A percentile compares a stretch with the other conserved stretches of the same genome.
Conservation (phyloP, 805 yeast species). For the Kodamaea nitidulidarum region DNA sequence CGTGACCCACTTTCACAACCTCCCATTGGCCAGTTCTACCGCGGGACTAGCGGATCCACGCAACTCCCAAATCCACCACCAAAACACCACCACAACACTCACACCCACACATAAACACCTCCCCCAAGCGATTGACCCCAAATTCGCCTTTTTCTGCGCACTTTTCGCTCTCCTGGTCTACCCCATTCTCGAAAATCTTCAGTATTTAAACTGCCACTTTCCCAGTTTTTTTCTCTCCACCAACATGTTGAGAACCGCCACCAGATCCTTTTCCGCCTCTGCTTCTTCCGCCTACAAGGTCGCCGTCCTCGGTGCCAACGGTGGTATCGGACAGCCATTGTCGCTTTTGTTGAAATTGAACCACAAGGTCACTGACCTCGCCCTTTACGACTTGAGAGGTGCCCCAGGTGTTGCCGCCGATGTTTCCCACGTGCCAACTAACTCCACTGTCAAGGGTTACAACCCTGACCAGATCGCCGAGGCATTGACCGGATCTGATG, state of each 20-base stretch:
- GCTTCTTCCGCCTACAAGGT: constrained; percentile 65
- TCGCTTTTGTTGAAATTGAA: constrained; percentile 81
- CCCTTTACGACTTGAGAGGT: constrained; percentile 84
- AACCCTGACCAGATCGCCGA: constrained; percentile 70
- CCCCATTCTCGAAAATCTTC: not conserved
- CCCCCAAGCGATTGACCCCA: too few relatives aligned
- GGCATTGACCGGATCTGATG: constrained; percentile 77
- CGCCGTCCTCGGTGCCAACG: constrained; percentile 77
- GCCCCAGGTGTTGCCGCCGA: constrained; percentile 98
- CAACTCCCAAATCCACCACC: not conserved
- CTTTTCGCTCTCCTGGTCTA: not conserved
- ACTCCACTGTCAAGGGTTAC: constrained; percentile 84
- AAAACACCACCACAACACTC: not conserved
- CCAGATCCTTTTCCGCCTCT: constrained; percentile 65
- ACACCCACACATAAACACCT: too few relatives aligned
- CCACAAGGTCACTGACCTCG: constrained; percentile 80
- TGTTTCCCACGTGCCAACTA: constrained; percentile 88
- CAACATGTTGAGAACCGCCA: constrained; percentile 51
- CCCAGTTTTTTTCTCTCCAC: not conserved
- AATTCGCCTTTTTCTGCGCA: not conserved
- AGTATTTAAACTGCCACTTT: constrained; percentile 4
- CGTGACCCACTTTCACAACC: not conserved
- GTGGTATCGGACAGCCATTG: constrained; percentile 92
- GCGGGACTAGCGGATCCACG: not conserved
- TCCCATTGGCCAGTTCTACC: constrained; percentile 5